A percentile compares a stretch with the other conserved stretches of the same genome.
These are phyloP conservation scores for Alternaria sp. DNA, from an alignment of 2,329 filamentous ascomycete species.

Conservation along the genomic window DNA sequence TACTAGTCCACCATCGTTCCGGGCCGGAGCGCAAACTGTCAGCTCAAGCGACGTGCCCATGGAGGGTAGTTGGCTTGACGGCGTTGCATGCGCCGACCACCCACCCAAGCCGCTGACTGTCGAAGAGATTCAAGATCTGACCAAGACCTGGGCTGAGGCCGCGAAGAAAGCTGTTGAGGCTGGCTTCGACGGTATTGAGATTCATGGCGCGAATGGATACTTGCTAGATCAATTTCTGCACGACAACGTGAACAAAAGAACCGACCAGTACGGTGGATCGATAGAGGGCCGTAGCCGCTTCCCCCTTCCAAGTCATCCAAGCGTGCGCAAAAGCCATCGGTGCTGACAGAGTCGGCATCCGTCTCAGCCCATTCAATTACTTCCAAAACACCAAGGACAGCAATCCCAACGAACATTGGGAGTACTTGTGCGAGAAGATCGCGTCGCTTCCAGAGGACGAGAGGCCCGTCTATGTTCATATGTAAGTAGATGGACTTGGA, in stretches of 20 bases:
- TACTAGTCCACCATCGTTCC: slow-evolving; percentile 51
- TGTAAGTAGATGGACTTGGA: slow-evolving; percentile 31
- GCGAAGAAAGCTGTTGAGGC: slow-evolving; percentile 50
- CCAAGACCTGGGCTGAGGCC: slow-evolving; percentile 52
- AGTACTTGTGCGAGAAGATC: slow-evolving; percentile 56
- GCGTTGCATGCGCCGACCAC: slow-evolving; percentile 48
- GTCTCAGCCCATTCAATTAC: slow-evolving; percentile 49
- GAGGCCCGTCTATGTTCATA: slow-evolving; percentile 47
- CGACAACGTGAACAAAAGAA: slow-evolving; percentile 60
- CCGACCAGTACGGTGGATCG: slow-evolving; percentile 61
- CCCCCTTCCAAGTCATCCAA: slow-evolving; percentile 63
- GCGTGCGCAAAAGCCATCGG: slow-evolving; percentile 48
- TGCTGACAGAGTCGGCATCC: slow-evolving; percentile 44
- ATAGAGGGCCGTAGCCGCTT: slow-evolving; percentile 65
- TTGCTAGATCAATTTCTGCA: slow-evolving; percentile 63
- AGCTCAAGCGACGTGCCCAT: slow-evolving; percentile 55
- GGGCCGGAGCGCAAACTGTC: slow-evolving; percentile 49
- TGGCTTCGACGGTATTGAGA: slow-evolving; percentile 54
- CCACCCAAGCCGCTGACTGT: slow-evolving; percentile 49
- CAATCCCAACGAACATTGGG: slow-evolving; percentile 57
- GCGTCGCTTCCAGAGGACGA: slow-evolving; percentile 41
- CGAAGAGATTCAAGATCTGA: slow-evolving; percentile 52
- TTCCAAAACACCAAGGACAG: slow-evolving; percentile 55
- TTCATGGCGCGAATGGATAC: slow-evolving; percentile 55
- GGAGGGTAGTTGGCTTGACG: slow-evolving; percentile 52